Percentiles rank a stretch among this genome's conserved stretches.
phyloP scores from a whole-genome alignment of 441 rosid species.

The Populus hybrid region DNA sequence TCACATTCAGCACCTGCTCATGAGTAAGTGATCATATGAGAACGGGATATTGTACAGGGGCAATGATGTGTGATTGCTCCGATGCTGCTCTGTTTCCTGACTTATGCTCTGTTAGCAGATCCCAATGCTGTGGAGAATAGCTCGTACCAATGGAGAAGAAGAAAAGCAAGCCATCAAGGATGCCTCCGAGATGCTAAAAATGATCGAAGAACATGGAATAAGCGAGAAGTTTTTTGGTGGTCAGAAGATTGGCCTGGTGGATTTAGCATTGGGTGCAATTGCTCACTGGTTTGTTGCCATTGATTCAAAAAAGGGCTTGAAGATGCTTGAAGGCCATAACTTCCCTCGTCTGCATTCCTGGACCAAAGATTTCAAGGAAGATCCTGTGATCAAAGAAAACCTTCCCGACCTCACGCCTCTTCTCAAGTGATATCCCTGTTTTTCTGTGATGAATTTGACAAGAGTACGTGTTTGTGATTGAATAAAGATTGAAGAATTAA shows the following conservation, averaged over 20 bases:
- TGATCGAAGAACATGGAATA: slow-evolving; percentile 21
- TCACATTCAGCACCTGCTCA: too few relatives aligned
- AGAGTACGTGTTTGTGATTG: too few relatives aligned
- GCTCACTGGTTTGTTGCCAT: slow-evolving; percentile 20
- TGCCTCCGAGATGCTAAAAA: slow-evolving; percentile 18
- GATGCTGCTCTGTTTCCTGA: too few relatives aligned
- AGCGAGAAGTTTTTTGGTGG: slow-evolving; percentile 25
- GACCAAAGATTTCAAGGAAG: slow-evolving; percentile 22
- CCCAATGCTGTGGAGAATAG: background rate
- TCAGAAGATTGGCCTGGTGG: slow-evolving; percentile 22
- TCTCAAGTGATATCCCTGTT: too few relatives aligned
- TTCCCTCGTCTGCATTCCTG: slow-evolving; percentile 26
- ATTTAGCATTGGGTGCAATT: slow-evolving; percentile 19
- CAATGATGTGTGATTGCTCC: too few relatives aligned
- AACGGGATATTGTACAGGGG: too few relatives aligned
- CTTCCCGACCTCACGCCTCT: slow-evolving; percentile 9
- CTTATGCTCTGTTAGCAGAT: too few relatives aligned
- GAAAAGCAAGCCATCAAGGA: slow-evolving; percentile 22
- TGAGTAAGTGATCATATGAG: too few relatives aligned
- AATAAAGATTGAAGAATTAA: too few relatives aligned
- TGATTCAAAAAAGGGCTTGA: slow-evolving; percentile 9
- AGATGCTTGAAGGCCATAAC: slow-evolving; percentile 12
- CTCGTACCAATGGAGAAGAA: slow-evolving; percentile 21
- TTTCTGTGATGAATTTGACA: too few relatives aligned
- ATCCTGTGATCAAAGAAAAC: slow-evolving; percentile 23